Conservation (phyloP, 495 filamentous ascomycete genomes). For the Penicillium cinerascens region DNA sequence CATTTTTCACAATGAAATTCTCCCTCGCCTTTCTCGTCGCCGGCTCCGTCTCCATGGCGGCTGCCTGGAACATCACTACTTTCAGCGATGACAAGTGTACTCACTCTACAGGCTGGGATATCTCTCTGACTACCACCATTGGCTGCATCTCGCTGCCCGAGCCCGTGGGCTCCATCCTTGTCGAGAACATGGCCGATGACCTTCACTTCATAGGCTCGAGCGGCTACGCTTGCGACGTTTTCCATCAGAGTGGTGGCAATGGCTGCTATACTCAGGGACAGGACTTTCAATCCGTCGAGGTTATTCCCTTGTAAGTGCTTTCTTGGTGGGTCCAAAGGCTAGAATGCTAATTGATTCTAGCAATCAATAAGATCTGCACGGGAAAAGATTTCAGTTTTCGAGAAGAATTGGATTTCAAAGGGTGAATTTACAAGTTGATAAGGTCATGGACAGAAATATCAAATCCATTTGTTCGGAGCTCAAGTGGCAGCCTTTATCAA, state of each 20-base stretch:
- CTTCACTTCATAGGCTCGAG: conserved; percentile 1
- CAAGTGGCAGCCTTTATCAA: no score
- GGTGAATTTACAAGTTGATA: no score
- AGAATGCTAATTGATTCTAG: no score
- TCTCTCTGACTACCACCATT: neutral
- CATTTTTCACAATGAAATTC: conserved; percentile 1
- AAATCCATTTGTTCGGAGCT: no score
- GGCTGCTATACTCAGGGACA: conserved; percentile 7
- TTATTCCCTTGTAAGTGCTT: neutral
- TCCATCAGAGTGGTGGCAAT: conserved; percentile 4
- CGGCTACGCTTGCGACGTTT: neutral
- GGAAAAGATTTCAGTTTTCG: no score
- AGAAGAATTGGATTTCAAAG: no score
- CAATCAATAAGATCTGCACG: no score
- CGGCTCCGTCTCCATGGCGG: neutral
- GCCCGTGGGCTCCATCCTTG: neutral
- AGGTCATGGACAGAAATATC: no score
- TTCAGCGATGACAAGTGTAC: conserved; percentile 8
- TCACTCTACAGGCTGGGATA: neutral
- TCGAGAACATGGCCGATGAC: conserved; percentile 4
- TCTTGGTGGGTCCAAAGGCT: no score
- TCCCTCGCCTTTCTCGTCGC: neutral
- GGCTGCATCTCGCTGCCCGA: neutral
- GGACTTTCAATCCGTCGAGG: neutral
- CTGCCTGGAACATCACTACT: conserved; percentile 6